Conservation (phyloP, 108 stramenopile genomes). For the Pinguiococcus pyrenoidosus region DNA sequence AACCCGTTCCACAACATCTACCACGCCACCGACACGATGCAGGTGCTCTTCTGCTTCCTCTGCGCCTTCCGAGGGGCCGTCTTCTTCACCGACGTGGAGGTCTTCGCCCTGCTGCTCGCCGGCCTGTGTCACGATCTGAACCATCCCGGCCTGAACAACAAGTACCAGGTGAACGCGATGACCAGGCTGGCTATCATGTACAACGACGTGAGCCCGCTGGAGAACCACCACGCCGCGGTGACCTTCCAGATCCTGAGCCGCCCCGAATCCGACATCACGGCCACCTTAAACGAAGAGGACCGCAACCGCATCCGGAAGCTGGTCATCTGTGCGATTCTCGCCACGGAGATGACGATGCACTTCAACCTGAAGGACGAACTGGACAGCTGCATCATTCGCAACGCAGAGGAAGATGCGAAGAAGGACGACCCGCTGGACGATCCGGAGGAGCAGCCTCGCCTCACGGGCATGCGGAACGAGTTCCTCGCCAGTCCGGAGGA, state of each 20-base stretch:
- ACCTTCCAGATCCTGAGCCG: conserved; percentile 25
- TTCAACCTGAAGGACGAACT: conserved; percentile 28
- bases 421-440: background rate
- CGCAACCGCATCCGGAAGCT: conserved; percentile 21
- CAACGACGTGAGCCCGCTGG: conserved; percentile 56
- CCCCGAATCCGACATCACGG: conserved; percentile 16
- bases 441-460: background rate
- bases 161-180: conserved; percentile 48
- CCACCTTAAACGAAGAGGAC: conserved; percentile 13
- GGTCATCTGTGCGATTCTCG: conserved; percentile 52
- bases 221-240: conserved; percentile 59
- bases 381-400: background rate
- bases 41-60: conserved; percentile 27
- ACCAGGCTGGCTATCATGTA: conserved; percentile 47
- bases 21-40: conserved; percentile 65
- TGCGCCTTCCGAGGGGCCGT: conserved; percentile 14
- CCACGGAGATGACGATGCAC: conserved; percentile 67
- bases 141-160: conserved; percentile 65
- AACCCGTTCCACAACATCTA: conserved; percentile 56
- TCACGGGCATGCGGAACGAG: background rate
- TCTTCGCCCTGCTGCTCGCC: conserved; percentile 48
- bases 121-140: conserved; percentile 67
- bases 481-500: conserved; percentile 1
- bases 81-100: conserved; percentile 29
- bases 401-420: background rate